Evolutionary conservation across 2,329 filamentous ascomycete genomes (phyloP).

Genomic region (Boeremia exigua): DNA sequence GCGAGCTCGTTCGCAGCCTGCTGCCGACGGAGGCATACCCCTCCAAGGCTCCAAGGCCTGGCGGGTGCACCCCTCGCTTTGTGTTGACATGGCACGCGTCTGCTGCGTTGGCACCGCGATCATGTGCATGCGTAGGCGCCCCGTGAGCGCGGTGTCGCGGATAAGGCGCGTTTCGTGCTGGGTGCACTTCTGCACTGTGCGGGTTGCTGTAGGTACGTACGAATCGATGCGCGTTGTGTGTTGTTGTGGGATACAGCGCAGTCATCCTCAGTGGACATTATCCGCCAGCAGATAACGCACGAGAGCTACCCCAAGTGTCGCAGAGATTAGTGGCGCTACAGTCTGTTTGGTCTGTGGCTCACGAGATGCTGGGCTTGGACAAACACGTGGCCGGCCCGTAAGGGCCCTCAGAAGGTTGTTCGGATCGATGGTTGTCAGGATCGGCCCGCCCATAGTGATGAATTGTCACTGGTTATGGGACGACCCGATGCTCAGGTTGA

Average conservation of each 20-base stretch:
- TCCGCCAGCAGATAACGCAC: no score
- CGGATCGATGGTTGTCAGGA: neutral
- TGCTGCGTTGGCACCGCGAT: conserved; percentile 7
- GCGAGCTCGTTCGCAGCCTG: conserved; percentile 1
- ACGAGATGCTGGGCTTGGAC: neutral
- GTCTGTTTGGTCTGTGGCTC: neutral
- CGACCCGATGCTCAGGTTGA: neutral
- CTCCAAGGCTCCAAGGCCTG: neutral
- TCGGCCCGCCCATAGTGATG: neutral
- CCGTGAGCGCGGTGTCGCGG: conserved; percentile 2
- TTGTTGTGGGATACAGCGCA: neutral
- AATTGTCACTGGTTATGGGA: neutral
- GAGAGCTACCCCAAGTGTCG: no score
- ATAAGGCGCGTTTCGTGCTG: conserved; percentile 8
- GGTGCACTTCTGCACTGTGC: neutral
- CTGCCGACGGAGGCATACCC: conserved; percentile 5
- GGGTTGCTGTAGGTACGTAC: conserved; percentile 12
- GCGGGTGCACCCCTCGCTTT: neutral
- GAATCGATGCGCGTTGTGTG: neutral
- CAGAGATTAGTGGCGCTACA: neutral
- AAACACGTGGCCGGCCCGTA: neutral
- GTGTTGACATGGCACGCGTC: neutral
- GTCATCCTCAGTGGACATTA: no score
- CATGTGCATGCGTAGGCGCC: conserved; percentile 11
- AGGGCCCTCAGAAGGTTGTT: neutral